These are phyloP conservation scores for Salvia rosmarinus DNA, from an alignment of 257 asterid genomes.

Conservation along the genomic window DNA sequence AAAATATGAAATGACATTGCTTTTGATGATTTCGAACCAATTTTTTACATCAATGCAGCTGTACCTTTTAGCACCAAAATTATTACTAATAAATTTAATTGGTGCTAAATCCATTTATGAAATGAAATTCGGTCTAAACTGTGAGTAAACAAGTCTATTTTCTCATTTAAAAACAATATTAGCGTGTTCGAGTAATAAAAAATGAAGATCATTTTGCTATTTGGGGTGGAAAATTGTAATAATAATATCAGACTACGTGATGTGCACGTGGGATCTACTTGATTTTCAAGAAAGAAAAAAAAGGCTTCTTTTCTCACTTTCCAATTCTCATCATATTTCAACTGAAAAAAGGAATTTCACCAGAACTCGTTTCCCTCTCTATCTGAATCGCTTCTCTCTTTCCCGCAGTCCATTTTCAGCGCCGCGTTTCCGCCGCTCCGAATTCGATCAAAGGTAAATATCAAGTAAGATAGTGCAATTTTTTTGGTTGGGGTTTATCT, in stretches of 20 bases:
- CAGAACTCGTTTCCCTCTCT: not conserved
- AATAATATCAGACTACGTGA: constrained; percentile 35
- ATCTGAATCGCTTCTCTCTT: not conserved
- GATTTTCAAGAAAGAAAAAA: constrained; percentile 9
- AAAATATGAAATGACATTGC: no score
- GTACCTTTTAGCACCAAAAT: no score
- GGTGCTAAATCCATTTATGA: no score
- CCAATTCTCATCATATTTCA: constrained; percentile 31
- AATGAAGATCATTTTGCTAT: no score
- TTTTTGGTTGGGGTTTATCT: constrained; percentile 27
- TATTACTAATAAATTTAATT: no score
- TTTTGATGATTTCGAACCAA: no score
- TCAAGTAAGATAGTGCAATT: not conserved
- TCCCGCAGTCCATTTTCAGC: constrained; percentile 19
- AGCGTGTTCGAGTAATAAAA: no score
- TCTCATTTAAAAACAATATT: not conserved
- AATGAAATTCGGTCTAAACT: no score
- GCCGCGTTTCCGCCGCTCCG: constrained; percentile 27
- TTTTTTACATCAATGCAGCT: no score
- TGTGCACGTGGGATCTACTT: constrained; percentile 30
- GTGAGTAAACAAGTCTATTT: not conserved
- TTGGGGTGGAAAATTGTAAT: not conserved
- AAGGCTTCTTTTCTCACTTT: constrained; percentile 31
- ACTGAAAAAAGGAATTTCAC: not conserved
- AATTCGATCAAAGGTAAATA: constrained; percentile 20